Base-by-base conservation (phyloP, 1,284 basidiomycete species). In the Fomitopsis schrenkii region DNA sequence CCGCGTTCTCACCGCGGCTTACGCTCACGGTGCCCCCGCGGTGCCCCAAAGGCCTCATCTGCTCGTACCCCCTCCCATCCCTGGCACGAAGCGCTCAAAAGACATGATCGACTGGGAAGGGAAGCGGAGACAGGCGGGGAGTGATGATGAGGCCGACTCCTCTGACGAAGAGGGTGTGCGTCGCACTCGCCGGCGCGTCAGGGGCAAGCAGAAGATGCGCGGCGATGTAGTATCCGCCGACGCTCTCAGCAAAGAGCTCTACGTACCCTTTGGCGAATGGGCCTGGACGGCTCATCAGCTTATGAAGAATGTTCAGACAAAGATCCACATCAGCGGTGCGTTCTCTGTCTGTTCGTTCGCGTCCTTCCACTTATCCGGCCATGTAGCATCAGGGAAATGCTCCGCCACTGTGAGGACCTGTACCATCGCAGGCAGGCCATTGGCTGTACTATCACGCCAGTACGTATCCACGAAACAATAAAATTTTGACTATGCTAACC, bases 381-480 rank as follows among this genome's bases (percentile, higher is more conserved):
- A 9, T 38, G 33, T 57, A 83, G 83, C 70, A 46, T 78, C 78
- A 17, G 66, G 73, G 15, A 76, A 75, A 64, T 82, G 77, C 53
- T 71, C 74, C 38, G 75, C 77, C 33, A 48, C 41, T 28, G 35
- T 82, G 57, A 79, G 52, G 77, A 78, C 42, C 63, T 63, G 57
- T 63, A 77, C 55, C 70, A 61, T 54, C 59, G 57, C 48, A 35
- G 45, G 57, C 59, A 10, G 41, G 35, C 26, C 59, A 64, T 52
- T 62, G 67, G 70, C 58, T 71, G 72, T 17, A 66, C 68, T n/a
- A 70, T 83, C 30, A 77, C 72, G 26, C 83, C 81, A 63, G 71
- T 85, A 3, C 79, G 77, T 48, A 81, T 80, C 76, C 74, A 72
- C 83, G 83, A 62, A 67, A 79, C 50, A 6, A 44, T 46, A 5